Base-by-base conservation (phyloP, 768 basidiomycete genomes). In the Paxillus involutus region DNA sequence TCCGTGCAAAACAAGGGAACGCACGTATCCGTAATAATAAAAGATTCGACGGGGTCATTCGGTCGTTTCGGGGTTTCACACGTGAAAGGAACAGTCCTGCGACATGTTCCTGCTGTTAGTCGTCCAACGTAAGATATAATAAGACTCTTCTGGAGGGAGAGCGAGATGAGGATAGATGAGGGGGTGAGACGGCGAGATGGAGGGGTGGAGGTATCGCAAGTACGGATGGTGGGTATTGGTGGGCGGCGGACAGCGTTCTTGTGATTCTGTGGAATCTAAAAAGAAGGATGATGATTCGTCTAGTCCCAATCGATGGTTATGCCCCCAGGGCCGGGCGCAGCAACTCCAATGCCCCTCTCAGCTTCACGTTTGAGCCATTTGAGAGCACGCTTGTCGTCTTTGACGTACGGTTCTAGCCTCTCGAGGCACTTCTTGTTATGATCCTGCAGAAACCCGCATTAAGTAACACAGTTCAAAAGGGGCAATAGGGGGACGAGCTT, bases 331-430 rank as follows among this genome's bases (percentile, higher is more conserved):
- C 80, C 80, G 21, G 83, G 68, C 35, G 60, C 72, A 39, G 86
- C 84, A 41, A 92, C 71, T 40, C 90, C 91, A 55, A 92, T 88
- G 29, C 84, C 82, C 43, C 88, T 82, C 46, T 89, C 83, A 33
- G 83, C 80, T 69, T 92, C 88, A 47, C 88, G 79, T 65, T 83
- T 83, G 40, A 94, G 79, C 87, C 88, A 94, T 63, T 84, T 88
- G 63, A 85, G 63, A 14, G 91, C 91, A 30, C 89, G 83, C 71
- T 87, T 88, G 70, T 94, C 91, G 36, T 88, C 83, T 55, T 83
- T 83, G 55, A 94, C 71, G 52, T 78, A 74, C 2, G 86, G 87
- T 55, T 82, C 74, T 30, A 95, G 74, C 58, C 75, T 77, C 47
- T 85, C 82, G 32, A 78, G 76, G 64, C 90, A 92, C 10, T 77